Evolutionary conservation across 2,329 filamentous ascomycete species (phyloP), one percentile per base, ranked within the genome.

Genomic region (Cryphonectria radicalis): DNA sequence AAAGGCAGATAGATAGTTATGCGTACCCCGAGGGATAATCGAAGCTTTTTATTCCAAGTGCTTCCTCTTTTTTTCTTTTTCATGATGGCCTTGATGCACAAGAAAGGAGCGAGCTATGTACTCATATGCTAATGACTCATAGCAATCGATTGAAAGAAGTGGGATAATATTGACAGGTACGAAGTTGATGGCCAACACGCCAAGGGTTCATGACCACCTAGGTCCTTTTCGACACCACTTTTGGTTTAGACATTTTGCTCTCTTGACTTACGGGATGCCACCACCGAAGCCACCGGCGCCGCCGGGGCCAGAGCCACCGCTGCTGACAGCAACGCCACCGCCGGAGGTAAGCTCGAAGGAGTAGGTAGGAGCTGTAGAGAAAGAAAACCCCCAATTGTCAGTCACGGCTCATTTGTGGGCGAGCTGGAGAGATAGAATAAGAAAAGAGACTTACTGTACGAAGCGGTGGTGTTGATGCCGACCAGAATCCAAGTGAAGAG

Each of bases 401-500:
- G n/a, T 25, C 13, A 55, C 50, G 22, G 50, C 50, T 4, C 22
- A 13, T 55, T 25, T 3, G 10, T 35, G 19, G 28, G 17, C 4
- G 19, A 19, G 1, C 5, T 28, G 5, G 35, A 37, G 35, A 62
- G 14, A 37, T 2, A 28, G 4, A 10, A 11, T 1, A 57, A 37
- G 25, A 3, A 35, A 17, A 37, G 59, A 40, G 10, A 50, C 66
- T 37, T 60, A 68, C 66, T 67, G 60, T 76, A 73, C 43, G 80
- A 76, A 46, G 80, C 76, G 3, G 80, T 79, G 7, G 78, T 70
- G 74, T 86, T 81, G 68, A 88, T 81, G 13, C 83, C 86, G 64
- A 88, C 76, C 0, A 82, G 81, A 72, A 87, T 83, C 86, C 86
- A 88, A 42, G 81, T 83, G 67, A 88, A 79, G 46, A 88, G 73